A percentile compares a stretch with the other conserved stretches of the same genome.
These are phyloP conservation scores for Ustilago esculenta DNA, from an alignment of 1,284 basidiomycete species.

Conservation along the genomic window DNA sequence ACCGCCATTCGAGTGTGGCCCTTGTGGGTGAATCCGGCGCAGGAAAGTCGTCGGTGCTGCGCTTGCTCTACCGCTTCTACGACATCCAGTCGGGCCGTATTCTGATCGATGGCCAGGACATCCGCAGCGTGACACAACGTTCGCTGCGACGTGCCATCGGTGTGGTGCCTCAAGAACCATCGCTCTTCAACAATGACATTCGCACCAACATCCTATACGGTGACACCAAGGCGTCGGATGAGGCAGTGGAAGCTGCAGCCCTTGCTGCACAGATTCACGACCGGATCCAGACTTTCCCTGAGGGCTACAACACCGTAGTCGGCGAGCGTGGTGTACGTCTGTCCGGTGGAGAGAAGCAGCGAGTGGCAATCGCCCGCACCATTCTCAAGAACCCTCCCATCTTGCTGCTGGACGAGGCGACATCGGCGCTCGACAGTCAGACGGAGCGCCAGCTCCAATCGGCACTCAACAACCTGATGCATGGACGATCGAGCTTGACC, in stretches of 20 bases:
- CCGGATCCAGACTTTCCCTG: constrained; percentile 73
- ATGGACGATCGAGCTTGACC: constrained; percentile 63
- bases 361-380: constrained; percentile 85
- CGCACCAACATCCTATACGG: constrained; percentile 66
- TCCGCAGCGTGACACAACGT: constrained; percentile 81
- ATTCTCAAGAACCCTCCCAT: constrained; percentile 86
- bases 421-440: constrained; percentile 69
- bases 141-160: constrained; percentile 82
- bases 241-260: constrained; percentile 57
- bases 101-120: constrained; percentile 81
- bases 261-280: constrained; percentile 65
- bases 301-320: constrained; percentile 78
- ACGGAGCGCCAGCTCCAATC: constrained; percentile 63
- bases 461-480: constrained; percentile 61
- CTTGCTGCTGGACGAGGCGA: constrained; percentile 83
- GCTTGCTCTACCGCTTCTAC: constrained; percentile 87
- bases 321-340: constrained; percentile 84
- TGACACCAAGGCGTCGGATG: constrained; percentile 55
- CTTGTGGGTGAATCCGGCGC: constrained; percentile 73
- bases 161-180: constrained; percentile 69
- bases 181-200: constrained; percentile 82
- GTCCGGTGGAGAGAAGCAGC: constrained; percentile 76
- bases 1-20: constrained; percentile 71
- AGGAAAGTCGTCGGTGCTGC: constrained; percentile 83
- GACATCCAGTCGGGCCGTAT: constrained; percentile 72